Base-by-base conservation (phyloP, 441 rosid species). In the Gossypium aridum region DNA sequence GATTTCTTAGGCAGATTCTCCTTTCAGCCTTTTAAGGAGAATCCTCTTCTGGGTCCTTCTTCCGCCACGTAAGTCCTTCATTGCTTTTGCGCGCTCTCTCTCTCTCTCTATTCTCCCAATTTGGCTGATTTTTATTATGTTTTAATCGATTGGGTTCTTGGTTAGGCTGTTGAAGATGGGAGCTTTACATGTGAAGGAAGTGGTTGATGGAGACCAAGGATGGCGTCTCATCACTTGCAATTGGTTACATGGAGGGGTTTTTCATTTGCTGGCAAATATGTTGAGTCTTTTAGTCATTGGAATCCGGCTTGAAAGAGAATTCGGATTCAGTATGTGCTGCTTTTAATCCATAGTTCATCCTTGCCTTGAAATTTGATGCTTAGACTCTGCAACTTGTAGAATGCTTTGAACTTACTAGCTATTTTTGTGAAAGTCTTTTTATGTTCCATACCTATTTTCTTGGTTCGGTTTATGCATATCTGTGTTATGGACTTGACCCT, bases 241-340 rank as follows among this genome's bases (percentile, higher is more conserved):
- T 34, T 92, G 97, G 97, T 81, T 94, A 78, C 98, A 94, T 47
- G 97, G 82, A 51, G 98, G 98, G 53, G 85, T 92, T 83, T 85
- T 92, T 77, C 98, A 94, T 75, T 49, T 94, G 26, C 51, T 91
- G 61, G 94, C 92, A 6, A 92, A 94, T 68, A 92, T 94, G 98
- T 78, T 91, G 84, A 80, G 94, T 85, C 96, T 94, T 75, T 71
- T 90, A 37, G 78, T 90, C 72, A 92, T 94, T n/a, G 98, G 97
- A 49, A 81, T 92, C 64, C 92, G 94, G 79, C 90, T 94, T 73
- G 97, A 94, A 78, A 90, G 82, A 60, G 98, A 94, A 79, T 94
- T 92, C 55, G 98, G 98, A 1, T 94, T 94, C 54, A 84, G 98
- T 93, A 83, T 64, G 90, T 78, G 59, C 51, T 78, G 55, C 51